Conservation (phyloP, 441 rosid genomes). For the Pelargonium cotyledonis region DNA sequence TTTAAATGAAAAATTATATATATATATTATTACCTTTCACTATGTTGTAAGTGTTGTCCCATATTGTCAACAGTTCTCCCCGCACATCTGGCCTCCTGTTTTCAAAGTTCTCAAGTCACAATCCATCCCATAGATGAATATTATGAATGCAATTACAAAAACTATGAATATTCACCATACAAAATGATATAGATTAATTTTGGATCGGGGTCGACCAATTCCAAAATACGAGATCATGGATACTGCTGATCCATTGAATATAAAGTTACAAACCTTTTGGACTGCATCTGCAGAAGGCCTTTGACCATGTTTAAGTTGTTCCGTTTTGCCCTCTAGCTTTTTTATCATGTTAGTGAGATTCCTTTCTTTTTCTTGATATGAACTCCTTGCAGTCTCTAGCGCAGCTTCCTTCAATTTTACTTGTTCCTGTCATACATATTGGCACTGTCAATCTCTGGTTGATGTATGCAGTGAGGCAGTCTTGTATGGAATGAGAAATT, state of each 20-base stretch:
- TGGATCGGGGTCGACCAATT: not conserved
- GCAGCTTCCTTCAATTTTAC: conserved; percentile 56
- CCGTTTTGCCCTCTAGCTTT: conserved; percentile 29
- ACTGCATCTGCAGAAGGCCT: not conserved
- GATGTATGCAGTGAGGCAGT: not conserved
- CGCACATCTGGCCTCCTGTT: conserved; percentile 2
- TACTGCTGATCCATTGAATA: too few relatives aligned
- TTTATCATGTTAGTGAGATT: conserved; percentile 19
- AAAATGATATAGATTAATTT: not conserved
- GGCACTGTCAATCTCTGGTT: not conserved
- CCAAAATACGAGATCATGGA: too few relatives aligned
- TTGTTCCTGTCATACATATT: conserved; percentile 40
- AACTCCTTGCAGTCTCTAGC: conserved; percentile 42
- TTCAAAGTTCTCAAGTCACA: not conserved
- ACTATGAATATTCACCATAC: not conserved
- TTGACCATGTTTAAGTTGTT: conserved; percentile 15
- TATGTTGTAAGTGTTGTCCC: not conserved
- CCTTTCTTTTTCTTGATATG: conserved; percentile 51
- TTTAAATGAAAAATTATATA: not conserved
- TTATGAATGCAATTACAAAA: not conserved
- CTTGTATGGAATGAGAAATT: too few relatives aligned
- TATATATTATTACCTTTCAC: conserved; percentile 31
- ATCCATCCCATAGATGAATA: not conserved
- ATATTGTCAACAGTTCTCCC: not conserved
- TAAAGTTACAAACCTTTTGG: not conserved